phyloP scores from a whole-genome alignment of 345 rosid genomes.

The Bretschneidera sinensis region DNA sequence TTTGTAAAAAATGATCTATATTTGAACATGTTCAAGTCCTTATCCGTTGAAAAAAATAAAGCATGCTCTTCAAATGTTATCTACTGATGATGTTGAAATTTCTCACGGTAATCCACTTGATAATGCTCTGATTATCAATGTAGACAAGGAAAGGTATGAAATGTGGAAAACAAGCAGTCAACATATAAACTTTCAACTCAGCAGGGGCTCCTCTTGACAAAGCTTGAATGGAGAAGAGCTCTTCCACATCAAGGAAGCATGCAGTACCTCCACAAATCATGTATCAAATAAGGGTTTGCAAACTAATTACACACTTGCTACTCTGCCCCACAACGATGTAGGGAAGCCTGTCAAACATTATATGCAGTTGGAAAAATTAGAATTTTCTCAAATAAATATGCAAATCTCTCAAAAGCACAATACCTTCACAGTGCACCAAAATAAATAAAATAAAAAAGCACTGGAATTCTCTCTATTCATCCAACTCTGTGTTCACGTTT shows the following conservation, averaged over 20 bases:
- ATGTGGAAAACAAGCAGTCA: background rate
- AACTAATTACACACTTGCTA: conserved; percentile 25
- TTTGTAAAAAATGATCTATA: no score
- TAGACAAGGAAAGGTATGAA: background rate
- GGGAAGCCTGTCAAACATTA: conserved; percentile 44
- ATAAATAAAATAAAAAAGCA: background rate
- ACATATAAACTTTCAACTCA: conserved; percentile 19
- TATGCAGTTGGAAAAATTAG: conserved; percentile 21
- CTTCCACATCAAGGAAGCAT: conserved; percentile 30
- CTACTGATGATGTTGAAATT: background rate
- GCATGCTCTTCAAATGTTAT: background rate
- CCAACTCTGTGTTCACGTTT: conserved; percentile 14
- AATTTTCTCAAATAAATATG: conserved; percentile 5
- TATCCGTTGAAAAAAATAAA: no score
- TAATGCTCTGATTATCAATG: background rate
- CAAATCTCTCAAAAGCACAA: conserved; percentile 3
- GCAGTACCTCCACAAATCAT: conserved; percentile 27
- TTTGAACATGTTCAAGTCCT: no score
- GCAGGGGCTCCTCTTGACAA: conserved; percentile 17
- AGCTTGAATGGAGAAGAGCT: conserved; percentile 23
- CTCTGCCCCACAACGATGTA: conserved; percentile 35
- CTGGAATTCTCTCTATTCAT: conserved; percentile 15
- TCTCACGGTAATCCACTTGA: background rate
- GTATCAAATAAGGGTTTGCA: conserved; percentile 15
- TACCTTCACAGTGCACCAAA: background rate